phyloP scores from a whole-genome alignment of 75 land plant species.

The Cupressus sempervirens region DNA sequence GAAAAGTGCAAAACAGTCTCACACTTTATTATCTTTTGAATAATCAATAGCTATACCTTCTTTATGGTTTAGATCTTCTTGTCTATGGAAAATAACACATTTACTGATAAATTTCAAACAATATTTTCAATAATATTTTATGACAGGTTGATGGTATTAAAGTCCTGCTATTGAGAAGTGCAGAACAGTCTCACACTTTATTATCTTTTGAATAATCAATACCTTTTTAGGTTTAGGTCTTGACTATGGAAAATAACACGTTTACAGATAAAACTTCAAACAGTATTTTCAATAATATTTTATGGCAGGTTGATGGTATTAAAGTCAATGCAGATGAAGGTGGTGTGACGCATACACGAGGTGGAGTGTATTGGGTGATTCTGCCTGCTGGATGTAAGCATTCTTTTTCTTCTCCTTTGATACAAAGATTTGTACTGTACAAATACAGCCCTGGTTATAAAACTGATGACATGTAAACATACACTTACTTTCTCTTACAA shows the following conservation, averaged over 20 bases:
- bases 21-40: background rate
- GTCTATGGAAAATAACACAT: background rate
- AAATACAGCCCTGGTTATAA: background rate
- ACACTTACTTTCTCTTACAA: background rate
- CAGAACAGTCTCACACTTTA: background rate
- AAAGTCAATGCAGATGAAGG: constrained; percentile 94
- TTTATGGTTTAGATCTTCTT: background rate
- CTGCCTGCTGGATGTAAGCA: constrained; percentile 91
- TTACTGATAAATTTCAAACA: background rate
- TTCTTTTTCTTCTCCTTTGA: background rate
- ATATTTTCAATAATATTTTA: background rate
- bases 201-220: background rate
- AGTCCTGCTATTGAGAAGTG: no score
- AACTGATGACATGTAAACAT: background rate
- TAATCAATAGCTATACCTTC: background rate
- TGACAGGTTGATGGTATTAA: constrained; percentile 92
- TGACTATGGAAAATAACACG: background rate
- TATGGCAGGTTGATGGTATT: constrained; percentile 87
- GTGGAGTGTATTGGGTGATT: constrained; percentile 86
- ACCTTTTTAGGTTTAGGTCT: background rate
- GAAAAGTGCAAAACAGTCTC: background rate
- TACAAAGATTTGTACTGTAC: background rate
- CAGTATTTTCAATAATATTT: background rate
- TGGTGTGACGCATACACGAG: constrained; percentile 89
- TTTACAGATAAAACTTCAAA: background rate